Base-by-base conservation (phyloP, 2,329 filamentous ascomycete genomes). In the Curvularia hawaiiensis region DNA sequence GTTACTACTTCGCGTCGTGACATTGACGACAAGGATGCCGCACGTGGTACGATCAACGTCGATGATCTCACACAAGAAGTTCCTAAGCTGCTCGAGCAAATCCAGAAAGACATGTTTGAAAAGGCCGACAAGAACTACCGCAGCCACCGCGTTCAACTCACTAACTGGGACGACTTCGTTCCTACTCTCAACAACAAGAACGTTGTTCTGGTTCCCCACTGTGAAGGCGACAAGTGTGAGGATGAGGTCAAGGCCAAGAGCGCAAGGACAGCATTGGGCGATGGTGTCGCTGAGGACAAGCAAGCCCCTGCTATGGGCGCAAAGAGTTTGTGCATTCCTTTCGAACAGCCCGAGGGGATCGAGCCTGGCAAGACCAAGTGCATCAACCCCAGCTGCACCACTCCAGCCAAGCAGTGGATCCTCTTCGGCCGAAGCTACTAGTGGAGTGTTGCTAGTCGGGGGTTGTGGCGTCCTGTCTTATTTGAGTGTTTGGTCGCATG, bases 241-340 rank as follows among this genome's bases (percentile, higher is more conserved):
- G 94, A 97, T 70, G 87, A 91, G 77, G 92, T 98, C 81, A 98
- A 98, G 85, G 92, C 96, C 55, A 83, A 93, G 74, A 96, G 91
- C 62, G 91, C 90, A 43, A 89, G 90, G 63, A 90, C 88, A 67
- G 88, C 88, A 56, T 83, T 87, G 53, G 86, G 80, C 28, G 78
- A 79, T 81, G 90, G 90, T 82, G 87, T 88, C 76, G 77, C 86
- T 79, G 77, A 94, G 82, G 87, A 96, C 84, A 83, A 88, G 69
- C 85, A 85, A 65, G 88, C 87, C 53, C 89, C 89, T 57, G 87
- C 85, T 60, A 91, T 91, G 89, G 89, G 89, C 45, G 89, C 88
- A 59, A 91, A 91, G 82, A 87, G 84, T 69, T 80, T 91, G 72
- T 91, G 89, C 72, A 91, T 91, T 80, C 89, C 89, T 48, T 94